Conservation (phyloP, 2,329 filamentous ascomycete species). For the Karstenula rhodostoma region DNA sequence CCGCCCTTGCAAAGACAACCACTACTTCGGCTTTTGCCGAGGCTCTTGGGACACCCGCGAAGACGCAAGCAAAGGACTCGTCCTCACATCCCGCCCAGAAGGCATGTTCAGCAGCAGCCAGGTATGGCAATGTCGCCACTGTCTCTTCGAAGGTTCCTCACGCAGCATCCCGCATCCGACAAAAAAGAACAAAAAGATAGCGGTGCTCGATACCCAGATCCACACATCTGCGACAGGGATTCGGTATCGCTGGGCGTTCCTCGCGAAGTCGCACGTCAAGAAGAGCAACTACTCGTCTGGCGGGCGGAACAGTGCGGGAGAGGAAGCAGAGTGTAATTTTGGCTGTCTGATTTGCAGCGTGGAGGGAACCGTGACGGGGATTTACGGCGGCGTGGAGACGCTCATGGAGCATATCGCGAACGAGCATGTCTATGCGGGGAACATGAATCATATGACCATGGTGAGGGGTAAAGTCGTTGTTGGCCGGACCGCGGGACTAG, state of each 20-base stretch:
- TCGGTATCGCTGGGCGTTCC: conserved; percentile 50
- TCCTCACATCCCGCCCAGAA: conserved; percentile 37
- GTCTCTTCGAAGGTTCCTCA: conserved; percentile 44
- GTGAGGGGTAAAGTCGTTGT: conserved; percentile 46
- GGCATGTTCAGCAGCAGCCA: conserved; percentile 46
- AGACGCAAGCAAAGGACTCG: conserved; percentile 44
- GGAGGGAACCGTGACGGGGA: conserved; percentile 40
- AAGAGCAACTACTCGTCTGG: conserved; percentile 17
- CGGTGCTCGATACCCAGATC: conserved; percentile 40
- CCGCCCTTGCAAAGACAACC: conserved; percentile 50
- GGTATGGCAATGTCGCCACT: conserved; percentile 47
- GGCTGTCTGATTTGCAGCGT: conserved; percentile 49
- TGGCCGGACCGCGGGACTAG: conserved; percentile 40
- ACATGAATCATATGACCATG: conserved; percentile 37
- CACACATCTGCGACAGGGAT: conserved; percentile 38
- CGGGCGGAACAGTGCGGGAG: conserved; percentile 10
- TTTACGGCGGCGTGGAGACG: conserved; percentile 50
- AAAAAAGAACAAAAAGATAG: conserved; percentile 39
- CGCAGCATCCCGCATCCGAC: conserved; percentile 32
- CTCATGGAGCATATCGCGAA: conserved; percentile 50
- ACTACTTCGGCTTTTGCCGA: conserved; percentile 54
- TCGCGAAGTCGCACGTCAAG: conserved; percentile 48
- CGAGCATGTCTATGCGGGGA: conserved; percentile 40
- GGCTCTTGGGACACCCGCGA: conserved; percentile 49
- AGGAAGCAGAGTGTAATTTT: conserved; percentile 36